These are phyloP conservation scores for Yarrowia porcina DNA, from an alignment of 805 yeast species.

Conservation along the genomic window DNA sequence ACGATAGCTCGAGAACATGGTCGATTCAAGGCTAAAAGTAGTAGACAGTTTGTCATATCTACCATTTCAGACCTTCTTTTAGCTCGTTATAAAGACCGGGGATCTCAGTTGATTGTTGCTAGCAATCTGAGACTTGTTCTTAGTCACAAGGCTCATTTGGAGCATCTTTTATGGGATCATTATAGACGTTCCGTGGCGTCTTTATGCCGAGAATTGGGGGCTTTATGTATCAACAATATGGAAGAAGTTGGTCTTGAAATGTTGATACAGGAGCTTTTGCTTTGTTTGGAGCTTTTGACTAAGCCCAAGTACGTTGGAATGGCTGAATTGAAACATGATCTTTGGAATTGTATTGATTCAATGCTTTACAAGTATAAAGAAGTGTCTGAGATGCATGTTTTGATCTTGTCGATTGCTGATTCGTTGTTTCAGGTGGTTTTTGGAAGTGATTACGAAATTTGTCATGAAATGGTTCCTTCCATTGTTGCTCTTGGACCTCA, in stretches of 20 bases:
- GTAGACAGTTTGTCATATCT: not conserved
- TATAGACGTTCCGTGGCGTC: not conserved
- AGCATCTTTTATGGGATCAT: conserved; percentile 14
- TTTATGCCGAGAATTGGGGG: not conserved
- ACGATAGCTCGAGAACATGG: not conserved
- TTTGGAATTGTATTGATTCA: conserved; percentile 11
- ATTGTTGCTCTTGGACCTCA: not conserved
- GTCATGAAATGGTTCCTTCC: conserved; percentile 11
- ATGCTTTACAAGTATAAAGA: not conserved
- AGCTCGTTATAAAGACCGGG: not conserved
- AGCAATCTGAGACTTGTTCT: not conserved
- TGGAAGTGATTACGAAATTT: not conserved
- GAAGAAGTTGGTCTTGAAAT: not conserved
- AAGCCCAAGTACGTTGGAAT: not conserved
- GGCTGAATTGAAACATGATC: not conserved
- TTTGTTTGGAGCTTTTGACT: not conserved
- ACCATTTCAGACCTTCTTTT: not conserved
- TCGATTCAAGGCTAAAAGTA: not conserved
- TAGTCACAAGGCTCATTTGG: not conserved
- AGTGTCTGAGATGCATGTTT: not conserved
- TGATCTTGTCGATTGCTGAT: not conserved
- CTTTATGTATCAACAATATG: not conserved
- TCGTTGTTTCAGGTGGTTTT: not conserved
- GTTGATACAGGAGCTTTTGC: not conserved
- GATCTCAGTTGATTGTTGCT: not conserved